These are phyloP conservation scores for Dendrobium huoshanense DNA, from an alignment of 106 monocot species.

Conservation along the genomic window DNA sequence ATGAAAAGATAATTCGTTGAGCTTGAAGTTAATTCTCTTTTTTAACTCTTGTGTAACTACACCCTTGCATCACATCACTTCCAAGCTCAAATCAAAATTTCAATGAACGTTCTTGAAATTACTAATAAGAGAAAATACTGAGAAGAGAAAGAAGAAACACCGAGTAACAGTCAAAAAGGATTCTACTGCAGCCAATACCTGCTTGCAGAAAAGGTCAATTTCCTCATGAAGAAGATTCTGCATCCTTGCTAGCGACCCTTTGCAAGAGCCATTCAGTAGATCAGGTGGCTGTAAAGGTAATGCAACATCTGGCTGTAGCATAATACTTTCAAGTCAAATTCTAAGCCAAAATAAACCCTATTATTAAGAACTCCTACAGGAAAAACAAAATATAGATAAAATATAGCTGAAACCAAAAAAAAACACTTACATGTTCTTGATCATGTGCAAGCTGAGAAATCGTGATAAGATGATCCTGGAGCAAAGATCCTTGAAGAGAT, in stretches of 20 bases:
- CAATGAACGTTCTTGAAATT: background rate
- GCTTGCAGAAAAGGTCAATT: conserved; percentile 80
- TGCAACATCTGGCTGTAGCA: conserved; percentile 85
- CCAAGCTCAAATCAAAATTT: background rate
- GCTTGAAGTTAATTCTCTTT: no score
- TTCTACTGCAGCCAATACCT: conserved; percentile 38
- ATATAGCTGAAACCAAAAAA: background rate
- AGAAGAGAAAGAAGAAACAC: background rate
- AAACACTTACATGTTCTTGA: conserved; percentile 79
- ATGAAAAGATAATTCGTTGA: no score
- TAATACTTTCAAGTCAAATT: conserved; percentile 6
- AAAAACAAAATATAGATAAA: background rate
- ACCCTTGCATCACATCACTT: no score
- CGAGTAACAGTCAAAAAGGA: background rate
- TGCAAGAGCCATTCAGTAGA: conserved; percentile 31
- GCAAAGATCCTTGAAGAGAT: conserved; percentile 52
- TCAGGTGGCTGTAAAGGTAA: conserved; percentile 85
- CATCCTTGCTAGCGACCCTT: conserved; percentile 42
- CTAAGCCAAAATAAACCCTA: conserved; percentile 9
- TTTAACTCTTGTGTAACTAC: no score
- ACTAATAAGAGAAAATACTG: background rate
- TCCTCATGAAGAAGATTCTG: conserved; percentile 87
- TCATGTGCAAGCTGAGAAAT: conserved; percentile 69
- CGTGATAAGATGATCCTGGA: conserved; percentile 67
- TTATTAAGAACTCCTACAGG: conserved; percentile 1